phyloP scores from a whole-genome alignment of 2,329 filamentous ascomycete genomes.

The Endoconidiophora polonica region DNA sequence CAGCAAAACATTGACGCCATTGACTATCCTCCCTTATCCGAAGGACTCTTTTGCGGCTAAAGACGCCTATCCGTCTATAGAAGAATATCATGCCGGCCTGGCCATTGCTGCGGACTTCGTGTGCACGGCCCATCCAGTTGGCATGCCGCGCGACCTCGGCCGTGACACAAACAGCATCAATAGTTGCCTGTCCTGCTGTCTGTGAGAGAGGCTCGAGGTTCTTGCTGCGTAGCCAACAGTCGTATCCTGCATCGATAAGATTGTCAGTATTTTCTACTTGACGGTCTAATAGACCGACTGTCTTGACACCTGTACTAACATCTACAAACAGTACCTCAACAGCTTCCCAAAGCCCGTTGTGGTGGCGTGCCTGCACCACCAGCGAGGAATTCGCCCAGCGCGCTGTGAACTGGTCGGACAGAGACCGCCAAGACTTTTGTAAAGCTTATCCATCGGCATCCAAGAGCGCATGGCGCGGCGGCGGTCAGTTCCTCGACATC shows the following conservation, averaged over 20 bases:
- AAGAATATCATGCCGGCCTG: background rate
- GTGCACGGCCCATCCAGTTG: background rate
- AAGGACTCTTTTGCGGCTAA: too few species aligned
- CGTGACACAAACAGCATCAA: background rate
- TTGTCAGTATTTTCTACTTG: background rate
- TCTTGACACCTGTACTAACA: background rate
- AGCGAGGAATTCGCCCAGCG: constrained; percentile 9
- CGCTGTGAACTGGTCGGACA: background rate
- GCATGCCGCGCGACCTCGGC: background rate
- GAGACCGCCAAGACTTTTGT: constrained; percentile 6
- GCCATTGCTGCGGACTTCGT: constrained; percentile 5
- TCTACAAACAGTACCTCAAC: constrained; percentile 4
- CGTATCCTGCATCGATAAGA: background rate
- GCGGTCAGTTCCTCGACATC: constrained; percentile 12
- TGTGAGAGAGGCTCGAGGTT: too few species aligned
- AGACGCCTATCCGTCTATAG: too few species aligned
- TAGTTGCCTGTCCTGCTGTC: background rate
- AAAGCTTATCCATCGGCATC: constrained; percentile 4
- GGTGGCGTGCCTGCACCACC: constrained; percentile 10
- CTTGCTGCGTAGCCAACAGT: too few species aligned
- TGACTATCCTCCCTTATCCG: too few species aligned
- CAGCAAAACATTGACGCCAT: too few species aligned
- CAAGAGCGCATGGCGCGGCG: constrained; percentile 3
- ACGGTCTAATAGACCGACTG: too few species aligned
- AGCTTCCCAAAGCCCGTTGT: background rate